A percentile compares a stretch with the other conserved stretches of the same genome.
These are phyloP conservation scores for Haberlea rhodopensis DNA, from an alignment of 257 asterid genomes.

Conservation along the genomic window DNA sequence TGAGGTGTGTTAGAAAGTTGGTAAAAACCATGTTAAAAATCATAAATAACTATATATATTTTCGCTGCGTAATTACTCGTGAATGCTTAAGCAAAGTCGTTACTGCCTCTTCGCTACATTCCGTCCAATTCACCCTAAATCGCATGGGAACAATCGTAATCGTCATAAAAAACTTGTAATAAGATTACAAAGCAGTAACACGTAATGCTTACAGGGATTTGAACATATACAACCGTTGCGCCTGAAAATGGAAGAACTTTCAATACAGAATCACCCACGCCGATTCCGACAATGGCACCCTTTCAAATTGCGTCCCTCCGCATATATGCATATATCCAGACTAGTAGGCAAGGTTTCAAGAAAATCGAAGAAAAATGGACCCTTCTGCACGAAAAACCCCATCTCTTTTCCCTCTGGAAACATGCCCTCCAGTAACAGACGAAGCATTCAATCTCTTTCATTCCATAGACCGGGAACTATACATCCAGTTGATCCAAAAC, in stretches of 20 bases:
- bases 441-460: conserved; percentile 52
- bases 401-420: background rate
- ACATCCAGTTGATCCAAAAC: conserved; percentile 25
- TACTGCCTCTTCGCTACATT: too few relatives aligned
- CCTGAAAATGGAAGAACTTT: background rate
- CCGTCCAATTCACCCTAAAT: too few relatives aligned
- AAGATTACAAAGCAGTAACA: background rate
- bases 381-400: too few relatives aligned
- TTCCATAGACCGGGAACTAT: conserved; percentile 48
- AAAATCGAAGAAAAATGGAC: background rate
- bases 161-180: too few relatives aligned
- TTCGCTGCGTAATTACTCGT: too few relatives aligned
- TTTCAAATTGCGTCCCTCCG: background rate
- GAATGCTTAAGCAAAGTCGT: too few relatives aligned
- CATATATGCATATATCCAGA: background rate
- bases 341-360: too few relatives aligned
- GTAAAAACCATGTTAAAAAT: too few relatives aligned
- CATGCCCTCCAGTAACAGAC: conserved; percentile 34
- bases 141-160: too few relatives aligned
- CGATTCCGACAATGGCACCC: background rate
- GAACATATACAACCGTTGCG: too few relatives aligned
- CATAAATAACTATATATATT: too few relatives aligned
- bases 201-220: background rate
- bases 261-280: background rate
- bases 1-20: too few relatives aligned